These are phyloP conservation scores for Trichophyton simii DNA, from an alignment of 2,329 filamentous ascomycete species.

Conservation along the genomic window DNA sequence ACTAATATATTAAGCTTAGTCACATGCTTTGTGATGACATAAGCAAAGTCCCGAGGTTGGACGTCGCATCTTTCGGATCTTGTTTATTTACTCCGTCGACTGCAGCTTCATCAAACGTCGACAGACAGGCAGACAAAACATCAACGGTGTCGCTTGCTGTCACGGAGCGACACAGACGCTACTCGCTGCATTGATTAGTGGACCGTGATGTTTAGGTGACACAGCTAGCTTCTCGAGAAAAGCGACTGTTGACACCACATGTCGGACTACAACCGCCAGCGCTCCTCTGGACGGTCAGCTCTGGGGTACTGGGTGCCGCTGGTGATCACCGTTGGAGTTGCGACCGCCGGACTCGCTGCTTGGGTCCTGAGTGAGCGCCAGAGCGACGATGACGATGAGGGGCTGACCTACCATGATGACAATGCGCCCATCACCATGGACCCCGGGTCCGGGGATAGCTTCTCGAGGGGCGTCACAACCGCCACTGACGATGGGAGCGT, in stretches of 20 bases:
- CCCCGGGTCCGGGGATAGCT: conserved; percentile 16
- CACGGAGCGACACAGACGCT: no score
- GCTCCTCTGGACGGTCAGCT: conserved; percentile 28
- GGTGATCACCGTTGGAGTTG: conserved; percentile 72
- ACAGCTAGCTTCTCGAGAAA: background rate
- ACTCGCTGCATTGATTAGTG: no score
- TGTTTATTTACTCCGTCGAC: background rate
- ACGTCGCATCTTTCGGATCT: background rate
- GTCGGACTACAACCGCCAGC: conserved; percentile 28
- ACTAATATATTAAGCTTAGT: background rate
- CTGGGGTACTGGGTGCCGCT: conserved; percentile 76
- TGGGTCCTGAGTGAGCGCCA: conserved; percentile 90
- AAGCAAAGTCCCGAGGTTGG: background rate
- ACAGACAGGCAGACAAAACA: no score
- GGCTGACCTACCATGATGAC: conserved; percentile 34
- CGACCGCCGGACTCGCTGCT: conserved; percentile 71
- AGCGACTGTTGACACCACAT: conserved; percentile 16
- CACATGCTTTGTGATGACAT: background rate
- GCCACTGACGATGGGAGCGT: conserved; percentile 44
- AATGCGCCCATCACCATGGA: conserved; percentile 18
- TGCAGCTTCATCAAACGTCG: background rate
- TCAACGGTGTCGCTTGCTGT: no score
- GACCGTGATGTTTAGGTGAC: background rate
- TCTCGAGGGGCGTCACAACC: conserved; percentile 21
- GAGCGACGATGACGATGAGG: conserved; percentile 57